Base-by-base conservation (phyloP, 768 basidiomycete species). In the Lactifluus subvellereus region DNA sequence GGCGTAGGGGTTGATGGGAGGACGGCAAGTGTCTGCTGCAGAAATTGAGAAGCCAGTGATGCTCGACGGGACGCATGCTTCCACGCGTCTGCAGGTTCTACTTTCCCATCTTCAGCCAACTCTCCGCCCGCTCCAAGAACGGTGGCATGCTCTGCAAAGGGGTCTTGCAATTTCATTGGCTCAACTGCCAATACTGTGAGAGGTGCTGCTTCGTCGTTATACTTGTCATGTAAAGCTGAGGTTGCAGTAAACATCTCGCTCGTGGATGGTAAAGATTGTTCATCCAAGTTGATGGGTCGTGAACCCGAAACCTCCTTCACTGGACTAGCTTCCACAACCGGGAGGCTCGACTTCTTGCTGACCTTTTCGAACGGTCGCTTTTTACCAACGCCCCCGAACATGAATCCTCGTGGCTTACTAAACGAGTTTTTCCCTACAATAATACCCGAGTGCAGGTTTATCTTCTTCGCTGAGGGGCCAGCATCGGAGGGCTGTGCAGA, bases 21-120 rank as follows among this genome's bases (percentile, higher is more conserved):
- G 4, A 76, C 74, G n/a, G 77, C 80, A 38, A 88, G 69, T 6
- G 87, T 89, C 69, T 84, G 81, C 3, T 86, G 82, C 38, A 88
- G 79, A 4, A 82, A 78, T 59, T 84, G 81, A 27, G 81, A 82
- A 0, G 84, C 84, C 70, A 82, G 71, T 32, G 85, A 86, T 5
- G 83, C 83, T 45, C 84, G 74, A 49, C 82, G 74, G 33, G 82
- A 82, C 4, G 79, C 78, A 65, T 79, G 71, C 52, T 70, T 70
- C 73, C 74, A 74, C 30, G 65, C 38, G 33, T 72, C 70, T 35
- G 68, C 9, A 27, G 59, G 37, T 54, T 68, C 54, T 45, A 52
- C 45, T 65, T 61, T 57, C 33, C 61, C 48, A 33, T 47, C 54
- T 50, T 50, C 52, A 22, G 53, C 11, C 69, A 56, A 64, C 10